Percentiles rank a stretch among this genome's conserved stretches.
Conservation (phyloP, 1,284 basidiomycete species). For the Grifola frondosa region DNA sequence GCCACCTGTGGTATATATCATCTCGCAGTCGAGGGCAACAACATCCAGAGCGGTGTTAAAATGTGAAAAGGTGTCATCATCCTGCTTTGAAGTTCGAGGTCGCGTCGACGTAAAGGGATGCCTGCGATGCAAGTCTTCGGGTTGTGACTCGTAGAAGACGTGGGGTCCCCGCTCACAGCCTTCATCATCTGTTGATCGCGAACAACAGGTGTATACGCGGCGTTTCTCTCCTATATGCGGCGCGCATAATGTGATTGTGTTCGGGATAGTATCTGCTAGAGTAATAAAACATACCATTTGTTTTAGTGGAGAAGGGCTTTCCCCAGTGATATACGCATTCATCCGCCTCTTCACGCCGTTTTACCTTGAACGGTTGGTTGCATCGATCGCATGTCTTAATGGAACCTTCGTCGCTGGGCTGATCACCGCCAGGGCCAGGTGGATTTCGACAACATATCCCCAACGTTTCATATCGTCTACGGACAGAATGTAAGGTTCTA, state of each 20-base stretch:
- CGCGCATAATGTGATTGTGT: background rate
- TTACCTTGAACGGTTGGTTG: conserved; percentile 64
- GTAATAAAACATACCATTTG: conserved; percentile 51
- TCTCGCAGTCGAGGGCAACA: conserved; percentile 87
- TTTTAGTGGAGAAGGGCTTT: conserved; percentile 52
- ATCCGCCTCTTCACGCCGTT: conserved; percentile 52
- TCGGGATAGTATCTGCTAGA: too few relatives aligned
- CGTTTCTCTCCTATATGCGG: conserved; percentile 56
- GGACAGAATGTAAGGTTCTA: conserved; percentile 62
- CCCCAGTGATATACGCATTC: conserved; percentile 87
- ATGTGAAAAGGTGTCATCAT: too few relatives aligned
- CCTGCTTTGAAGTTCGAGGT: conserved; percentile 4
- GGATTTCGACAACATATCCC: conserved; percentile 78
- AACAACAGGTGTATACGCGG: conserved; percentile 68
- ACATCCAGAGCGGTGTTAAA: conserved; percentile 68
- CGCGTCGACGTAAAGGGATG: conserved; percentile 66
- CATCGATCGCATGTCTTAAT: conserved; percentile 80
- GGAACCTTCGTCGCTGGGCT: conserved; percentile 68
- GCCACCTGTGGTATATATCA: conserved; percentile 90
- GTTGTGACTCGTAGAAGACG: conserved; percentile 76
- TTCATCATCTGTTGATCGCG: conserved; percentile 51
- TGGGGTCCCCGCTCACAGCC: conserved; percentile 71
- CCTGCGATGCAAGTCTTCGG: conserved; percentile 69
- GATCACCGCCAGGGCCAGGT: conserved; percentile 53
- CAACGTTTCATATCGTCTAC: conserved; percentile 60